phyloP scores from a whole-genome alignment of 2,329 filamentous ascomycete species.

The Paecilomyces formosus region DNA sequence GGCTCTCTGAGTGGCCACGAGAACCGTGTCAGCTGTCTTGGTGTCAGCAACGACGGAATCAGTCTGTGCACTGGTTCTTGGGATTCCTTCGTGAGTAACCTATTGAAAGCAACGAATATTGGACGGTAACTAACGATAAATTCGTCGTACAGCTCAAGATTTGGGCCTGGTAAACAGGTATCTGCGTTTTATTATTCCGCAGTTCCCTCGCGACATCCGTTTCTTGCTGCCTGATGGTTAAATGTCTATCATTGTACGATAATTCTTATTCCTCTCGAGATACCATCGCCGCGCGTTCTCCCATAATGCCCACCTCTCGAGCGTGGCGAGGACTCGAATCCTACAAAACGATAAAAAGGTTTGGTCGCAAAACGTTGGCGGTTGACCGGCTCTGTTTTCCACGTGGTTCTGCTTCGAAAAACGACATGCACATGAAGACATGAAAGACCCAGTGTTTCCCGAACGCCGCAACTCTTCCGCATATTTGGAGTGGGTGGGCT shows the following conservation, averaged over 20 bases:
- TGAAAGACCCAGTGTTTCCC: conserved; percentile 4
- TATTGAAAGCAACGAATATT: neutral
- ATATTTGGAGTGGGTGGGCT: conserved; percentile 3
- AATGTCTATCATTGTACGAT: conserved; percentile 37
- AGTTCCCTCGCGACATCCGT: conserved; percentile 28
- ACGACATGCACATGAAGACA: conserved; percentile 7
- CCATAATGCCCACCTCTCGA: conserved; percentile 21
- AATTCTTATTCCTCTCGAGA: conserved; percentile 32
- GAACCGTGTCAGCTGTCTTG: conserved; percentile 97
- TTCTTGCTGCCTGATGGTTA: conserved; percentile 22
- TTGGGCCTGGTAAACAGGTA: conserved; percentile 64
- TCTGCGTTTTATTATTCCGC: conserved; percentile 27
- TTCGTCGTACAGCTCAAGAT: conserved; percentile 63
- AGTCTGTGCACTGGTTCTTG: conserved; percentile 98
- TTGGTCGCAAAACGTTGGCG: conserved; percentile 3
- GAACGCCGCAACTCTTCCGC: neutral
- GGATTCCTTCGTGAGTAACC: conserved; percentile 83
- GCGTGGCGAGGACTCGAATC: conserved; percentile 10
- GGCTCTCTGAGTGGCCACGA: conserved; percentile 95
- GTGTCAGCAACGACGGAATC: conserved; percentile 97
- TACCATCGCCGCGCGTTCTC: conserved; percentile 14
- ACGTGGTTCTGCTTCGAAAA: conserved; percentile 4
- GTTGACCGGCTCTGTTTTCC: conserved; percentile 1
- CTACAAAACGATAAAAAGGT: conserved; percentile 2
- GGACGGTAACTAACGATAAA: neutral